phyloP scores from a whole-genome alignment of 129 eudicot species.

The Solidago caesia region DNA sequence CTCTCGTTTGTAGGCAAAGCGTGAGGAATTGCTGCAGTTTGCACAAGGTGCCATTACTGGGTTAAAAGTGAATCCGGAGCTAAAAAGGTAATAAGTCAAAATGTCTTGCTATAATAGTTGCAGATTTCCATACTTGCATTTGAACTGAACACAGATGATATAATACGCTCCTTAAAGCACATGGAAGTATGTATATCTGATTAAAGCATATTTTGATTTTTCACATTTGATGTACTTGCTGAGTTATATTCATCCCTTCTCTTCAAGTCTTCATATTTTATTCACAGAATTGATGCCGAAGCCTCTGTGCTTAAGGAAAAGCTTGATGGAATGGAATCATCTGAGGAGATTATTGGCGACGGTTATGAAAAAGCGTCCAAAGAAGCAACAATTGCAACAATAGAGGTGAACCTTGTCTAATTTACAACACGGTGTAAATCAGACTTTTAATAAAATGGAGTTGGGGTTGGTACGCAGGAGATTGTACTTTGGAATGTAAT shows the following conservation, averaged over 20 bases:
- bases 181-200: constrained; percentile 2
- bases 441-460: neutral
- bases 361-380: constrained; percentile 50
- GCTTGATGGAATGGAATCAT: constrained; percentile 60
- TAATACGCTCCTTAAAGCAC: neutral
- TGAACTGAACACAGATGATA: constrained; percentile 5
- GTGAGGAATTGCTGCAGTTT: constrained; percentile 92
- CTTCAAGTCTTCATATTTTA: constrained; percentile 13
- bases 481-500: constrained; percentile 34
- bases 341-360: constrained; percentile 43
- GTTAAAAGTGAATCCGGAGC: constrained; percentile 77
- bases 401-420: constrained; percentile 58
- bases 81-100: constrained; percentile 54
- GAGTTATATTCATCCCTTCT: neutral
- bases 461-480: constrained; percentile 10
- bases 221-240: neutral
- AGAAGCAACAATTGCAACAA: constrained; percentile 60
- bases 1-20: constrained; percentile 59
- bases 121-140: constrained; percentile 18
- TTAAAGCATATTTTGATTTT: neutral
- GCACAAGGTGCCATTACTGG: constrained; percentile 97
- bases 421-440: neutral
- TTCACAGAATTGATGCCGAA: constrained; percentile 81
- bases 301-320: constrained; percentile 61
- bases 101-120: neutral